phyloP scores from a whole-genome alignment of 441 rosid species.

The Bruguiera hainesii region DNA sequence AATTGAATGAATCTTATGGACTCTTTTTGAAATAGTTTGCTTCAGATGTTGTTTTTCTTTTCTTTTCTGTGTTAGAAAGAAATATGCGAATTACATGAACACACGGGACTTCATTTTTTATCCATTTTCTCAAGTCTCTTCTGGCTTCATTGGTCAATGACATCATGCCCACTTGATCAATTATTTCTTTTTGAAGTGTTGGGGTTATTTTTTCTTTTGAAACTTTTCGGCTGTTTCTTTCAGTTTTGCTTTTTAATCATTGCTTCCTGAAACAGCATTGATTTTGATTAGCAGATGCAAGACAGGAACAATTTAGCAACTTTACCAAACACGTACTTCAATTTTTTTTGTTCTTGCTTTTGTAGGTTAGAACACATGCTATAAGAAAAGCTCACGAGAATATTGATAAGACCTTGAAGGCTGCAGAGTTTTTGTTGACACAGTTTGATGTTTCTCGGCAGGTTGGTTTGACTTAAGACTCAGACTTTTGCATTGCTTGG shows the following conservation, averaged over 20 bases:
- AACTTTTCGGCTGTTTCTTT: too few species aligned
- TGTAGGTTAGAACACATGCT: conserved; percentile 86
- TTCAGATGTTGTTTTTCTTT: too few species aligned
- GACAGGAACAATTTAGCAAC: too few species aligned
- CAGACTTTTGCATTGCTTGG: not conserved
- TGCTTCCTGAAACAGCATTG: too few species aligned
- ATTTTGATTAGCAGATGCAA: too few species aligned
- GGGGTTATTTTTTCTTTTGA: too few species aligned
- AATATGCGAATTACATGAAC: too few species aligned
- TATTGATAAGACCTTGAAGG: conserved; percentile 81
- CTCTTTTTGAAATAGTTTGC: too few species aligned
- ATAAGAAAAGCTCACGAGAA: conserved; percentile 97
- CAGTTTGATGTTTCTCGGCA: conserved; percentile 80
- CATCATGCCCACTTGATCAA: not conserved
- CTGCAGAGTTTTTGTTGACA: conserved; percentile 76
- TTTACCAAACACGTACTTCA: not conserved
- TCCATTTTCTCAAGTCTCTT: not conserved
- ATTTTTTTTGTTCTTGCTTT: not conserved
- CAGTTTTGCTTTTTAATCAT: too few species aligned
- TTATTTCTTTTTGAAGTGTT: too few species aligned
- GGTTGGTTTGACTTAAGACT: conserved; percentile 41
- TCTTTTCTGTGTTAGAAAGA: too few species aligned
- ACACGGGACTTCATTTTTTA: too few species aligned
- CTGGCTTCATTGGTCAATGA: not conserved
- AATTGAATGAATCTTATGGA: not conserved